Conservation (phyloP, 2,329 filamentous ascomycete genomes). For the Grosmannia clavigera region DNA sequence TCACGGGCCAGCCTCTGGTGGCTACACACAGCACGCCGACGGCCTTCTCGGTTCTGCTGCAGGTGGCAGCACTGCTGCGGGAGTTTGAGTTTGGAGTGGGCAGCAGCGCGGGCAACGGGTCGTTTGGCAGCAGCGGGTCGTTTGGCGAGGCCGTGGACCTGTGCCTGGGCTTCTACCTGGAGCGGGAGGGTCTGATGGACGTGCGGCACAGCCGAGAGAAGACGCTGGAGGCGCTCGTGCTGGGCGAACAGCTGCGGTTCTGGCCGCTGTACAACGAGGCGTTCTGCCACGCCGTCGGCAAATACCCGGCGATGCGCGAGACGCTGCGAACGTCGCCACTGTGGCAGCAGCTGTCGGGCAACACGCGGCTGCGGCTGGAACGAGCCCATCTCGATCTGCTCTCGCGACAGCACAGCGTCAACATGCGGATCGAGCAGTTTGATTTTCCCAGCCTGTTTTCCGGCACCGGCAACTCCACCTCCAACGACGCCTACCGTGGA, state of each 20-base stretch:
- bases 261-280: conserved; percentile 78
- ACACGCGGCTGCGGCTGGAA: conserved; percentile 69
- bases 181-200: conserved; percentile 66
- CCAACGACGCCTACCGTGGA: conserved; percentile 59
- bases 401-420: conserved; percentile 57
- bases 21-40: conserved; percentile 40
- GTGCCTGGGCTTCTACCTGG: conserved; percentile 63
- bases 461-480: conserved; percentile 75
- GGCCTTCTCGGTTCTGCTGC: conserved; percentile 40
- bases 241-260: conserved; percentile 78
- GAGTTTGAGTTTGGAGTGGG: conserved; percentile 43
- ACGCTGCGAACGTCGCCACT: conserved; percentile 45
- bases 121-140: conserved; percentile 27
- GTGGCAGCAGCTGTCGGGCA: conserved; percentile 54
- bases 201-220: conserved; percentile 74
- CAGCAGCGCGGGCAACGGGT: neutral
- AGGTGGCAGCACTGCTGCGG: conserved; percentile 39
- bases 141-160: conserved; percentile 49
- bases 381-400: conserved; percentile 70
- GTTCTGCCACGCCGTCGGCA: conserved; percentile 82
- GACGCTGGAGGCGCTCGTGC: conserved; percentile 76
- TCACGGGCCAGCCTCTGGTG: conserved; percentile 51
- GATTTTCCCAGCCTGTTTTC: conserved; percentile 85
- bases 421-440: conserved; percentile 68
- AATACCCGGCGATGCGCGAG: conserved; percentile 60